phyloP scores from a whole-genome alignment of 768 basidiomycete genomes.

The Thelephora aurantiotincta region DNA sequence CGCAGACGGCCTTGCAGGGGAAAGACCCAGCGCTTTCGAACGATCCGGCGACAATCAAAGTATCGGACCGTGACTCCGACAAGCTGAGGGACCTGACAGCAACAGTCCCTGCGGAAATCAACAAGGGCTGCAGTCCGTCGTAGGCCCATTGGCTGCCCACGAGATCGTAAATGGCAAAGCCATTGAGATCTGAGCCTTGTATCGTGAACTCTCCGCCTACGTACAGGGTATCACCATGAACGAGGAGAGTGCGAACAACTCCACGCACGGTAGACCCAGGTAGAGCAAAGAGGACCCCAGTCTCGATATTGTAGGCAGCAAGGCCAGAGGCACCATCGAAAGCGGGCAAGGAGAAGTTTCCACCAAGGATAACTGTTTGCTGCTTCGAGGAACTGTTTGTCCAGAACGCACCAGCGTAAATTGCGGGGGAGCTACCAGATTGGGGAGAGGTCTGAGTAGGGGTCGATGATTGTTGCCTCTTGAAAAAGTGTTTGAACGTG shows the following conservation, averaged over 20 bases:
- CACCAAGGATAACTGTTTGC: slow-evolving; percentile 71
- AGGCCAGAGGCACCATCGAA: slow-evolving; percentile 30
- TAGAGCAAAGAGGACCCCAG: slow-evolving; percentile 36
- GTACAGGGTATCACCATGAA: slow-evolving; percentile 56
- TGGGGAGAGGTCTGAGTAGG: slow-evolving; percentile 37
- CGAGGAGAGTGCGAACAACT: slow-evolving; percentile 61
- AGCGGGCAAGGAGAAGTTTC: slow-evolving; percentile 64
- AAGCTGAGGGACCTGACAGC: slow-evolving; percentile 60
- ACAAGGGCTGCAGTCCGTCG: slow-evolving; percentile 43
- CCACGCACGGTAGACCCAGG: slow-evolving; percentile 55
- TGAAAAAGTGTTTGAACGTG: slow-evolving; percentile 28
- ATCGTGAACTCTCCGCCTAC: slow-evolving; percentile 78
- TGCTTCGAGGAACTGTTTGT: slow-evolving; percentile 55
- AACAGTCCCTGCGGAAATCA: slow-evolving; percentile 39
- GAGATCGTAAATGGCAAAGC: slow-evolving; percentile 76
- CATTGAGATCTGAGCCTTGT: slow-evolving; percentile 38
- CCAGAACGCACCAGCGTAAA: slow-evolving; percentile 85
- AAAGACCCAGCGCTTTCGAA: slow-evolving; percentile 70
- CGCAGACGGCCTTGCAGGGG: slow-evolving; percentile 66
- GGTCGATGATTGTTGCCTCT: slow-evolving; percentile 31
- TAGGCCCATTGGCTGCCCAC: slow-evolving; percentile 45
- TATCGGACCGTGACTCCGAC: slow-evolving; percentile 42
- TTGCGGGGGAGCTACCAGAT: slow-evolving; percentile 53
- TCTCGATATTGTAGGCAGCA: slow-evolving; percentile 53
- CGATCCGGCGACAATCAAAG: slow-evolving; percentile 75